Conservation (phyloP, 1,284 basidiomycete genomes). For the Cutaneotrichosporon sp. region DNA sequence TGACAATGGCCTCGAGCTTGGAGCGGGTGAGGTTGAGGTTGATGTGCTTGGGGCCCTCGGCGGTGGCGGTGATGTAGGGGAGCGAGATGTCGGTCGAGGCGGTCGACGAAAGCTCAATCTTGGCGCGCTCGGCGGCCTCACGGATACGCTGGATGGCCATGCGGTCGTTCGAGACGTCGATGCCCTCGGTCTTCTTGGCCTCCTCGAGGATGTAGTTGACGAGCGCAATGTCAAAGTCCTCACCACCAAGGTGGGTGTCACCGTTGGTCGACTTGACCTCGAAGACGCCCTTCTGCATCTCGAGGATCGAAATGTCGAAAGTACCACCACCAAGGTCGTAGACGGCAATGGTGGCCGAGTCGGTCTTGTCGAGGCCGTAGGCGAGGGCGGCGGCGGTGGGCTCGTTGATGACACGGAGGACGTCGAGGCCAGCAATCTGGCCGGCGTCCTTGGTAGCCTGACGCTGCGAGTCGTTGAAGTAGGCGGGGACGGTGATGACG, state of each 20-base stretch:
- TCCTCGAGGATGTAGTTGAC: conserved; percentile 84
- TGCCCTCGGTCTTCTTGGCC: conserved; percentile 91
- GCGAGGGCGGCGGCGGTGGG: conserved; percentile 97
- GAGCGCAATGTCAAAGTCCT: conserved; percentile 93
- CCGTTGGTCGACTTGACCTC: conserved; percentile 99
- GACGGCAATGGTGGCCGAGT: conserved; percentile 88
- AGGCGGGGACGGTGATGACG: conserved; percentile 97
- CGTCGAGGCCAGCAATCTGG: conserved; percentile 98
- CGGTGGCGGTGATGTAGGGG: conserved; percentile 96
- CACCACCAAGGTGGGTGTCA: conserved; percentile 97
- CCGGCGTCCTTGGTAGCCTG: conserved; percentile 99
- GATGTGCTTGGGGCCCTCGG: conserved; percentile 93
- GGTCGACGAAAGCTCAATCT: conserved; percentile 95
- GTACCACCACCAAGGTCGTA: conserved; percentile 95
- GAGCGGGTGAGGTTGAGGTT: conserved; percentile 85
- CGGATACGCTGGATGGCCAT: conserved; percentile 99
- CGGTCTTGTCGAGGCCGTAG: conserved; percentile 82
- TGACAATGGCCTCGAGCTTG: conserved; percentile 85
- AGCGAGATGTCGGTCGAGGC: conserved; percentile 93
- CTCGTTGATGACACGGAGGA: conserved; percentile 98
- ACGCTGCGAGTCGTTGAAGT: conserved; percentile 99
- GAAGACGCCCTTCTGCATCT: conserved; percentile 99
- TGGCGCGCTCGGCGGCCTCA: conserved; percentile 98
- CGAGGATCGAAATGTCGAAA: conserved; percentile 96
- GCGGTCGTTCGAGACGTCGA: conserved; percentile 79